Conservation (phyloP, 176 grass and related monocot genomes). For the Saccharum officinarum region DNA sequence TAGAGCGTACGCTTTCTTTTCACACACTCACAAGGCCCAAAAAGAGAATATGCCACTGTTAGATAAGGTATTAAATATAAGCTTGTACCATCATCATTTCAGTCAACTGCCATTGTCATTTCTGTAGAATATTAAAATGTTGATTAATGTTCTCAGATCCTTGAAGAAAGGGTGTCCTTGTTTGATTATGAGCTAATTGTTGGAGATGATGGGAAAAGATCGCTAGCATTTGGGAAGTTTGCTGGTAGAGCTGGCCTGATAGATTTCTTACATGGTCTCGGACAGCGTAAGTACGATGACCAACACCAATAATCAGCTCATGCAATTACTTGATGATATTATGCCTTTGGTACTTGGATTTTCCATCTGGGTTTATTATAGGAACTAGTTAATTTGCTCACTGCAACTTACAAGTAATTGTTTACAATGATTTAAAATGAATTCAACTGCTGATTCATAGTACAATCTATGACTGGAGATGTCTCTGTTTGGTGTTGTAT, state of each 20-base stretch:
- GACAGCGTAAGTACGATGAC: conserved; percentile 66
- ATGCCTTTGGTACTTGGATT: background rate
- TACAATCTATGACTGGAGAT: background rate
- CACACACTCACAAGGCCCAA: conserved; percentile 96
- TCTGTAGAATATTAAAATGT: background rate
- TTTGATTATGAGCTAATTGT: conserved; percentile 96
- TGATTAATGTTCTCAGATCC: conserved; percentile 52
- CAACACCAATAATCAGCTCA: background rate
- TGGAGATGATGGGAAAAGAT: conserved; percentile 73
- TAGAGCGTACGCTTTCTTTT: conserved; percentile 90
- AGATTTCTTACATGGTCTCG: conserved; percentile 91
- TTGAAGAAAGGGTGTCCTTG: conserved; percentile 80
- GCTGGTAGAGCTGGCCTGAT: conserved; percentile 96
- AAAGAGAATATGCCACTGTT: conserved; percentile 87
- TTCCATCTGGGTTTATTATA: background rate
- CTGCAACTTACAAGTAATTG: background rate
- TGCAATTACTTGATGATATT: conserved; percentile 18
- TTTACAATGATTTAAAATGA: conserved; percentile 3
- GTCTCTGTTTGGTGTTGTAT: background rate
- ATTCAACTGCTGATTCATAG: background rate
- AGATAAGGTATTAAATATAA: conserved; percentile 65
- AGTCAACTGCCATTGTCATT: background rate
- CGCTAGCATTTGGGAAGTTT: conserved; percentile 92
- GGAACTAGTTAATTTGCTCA: background rate
- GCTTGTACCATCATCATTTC: conserved; percentile 17